These are phyloP conservation scores for Calycina marina DNA, from an alignment of 2,329 filamentous ascomycete species.

Conservation along the genomic window DNA sequence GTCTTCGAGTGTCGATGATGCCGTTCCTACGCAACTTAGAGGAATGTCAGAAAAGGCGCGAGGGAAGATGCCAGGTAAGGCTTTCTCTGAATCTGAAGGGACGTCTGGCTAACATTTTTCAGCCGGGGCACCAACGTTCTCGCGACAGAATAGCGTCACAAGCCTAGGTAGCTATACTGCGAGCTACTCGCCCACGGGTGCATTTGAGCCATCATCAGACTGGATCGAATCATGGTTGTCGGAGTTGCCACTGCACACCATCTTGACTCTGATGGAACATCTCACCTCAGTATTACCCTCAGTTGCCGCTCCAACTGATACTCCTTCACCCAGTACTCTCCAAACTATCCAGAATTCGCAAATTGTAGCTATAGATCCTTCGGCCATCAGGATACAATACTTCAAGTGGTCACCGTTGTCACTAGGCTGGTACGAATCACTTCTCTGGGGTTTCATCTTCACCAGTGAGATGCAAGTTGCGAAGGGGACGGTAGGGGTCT, in stretches of 20 bases:
- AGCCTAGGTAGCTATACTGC: constrained; percentile 57
- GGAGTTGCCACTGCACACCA: constrained; percentile 76
- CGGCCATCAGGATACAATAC: constrained; percentile 63
- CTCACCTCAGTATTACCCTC: constrained; percentile 40
- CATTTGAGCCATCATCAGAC: constrained; percentile 62
- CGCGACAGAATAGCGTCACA: constrained; percentile 76
- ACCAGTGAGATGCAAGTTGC: constrained; percentile 76
- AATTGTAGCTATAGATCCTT: constrained; percentile 60
- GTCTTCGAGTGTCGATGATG: constrained; percentile 55
- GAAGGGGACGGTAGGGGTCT: constrained; percentile 79
- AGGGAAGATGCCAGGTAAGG: constrained; percentile 65
- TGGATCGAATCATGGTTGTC: constrained; percentile 97
- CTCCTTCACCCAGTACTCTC: constrained; percentile 31
- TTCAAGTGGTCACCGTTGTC: constrained; percentile 90
- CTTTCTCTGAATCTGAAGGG: not conserved
- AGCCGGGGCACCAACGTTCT: constrained; percentile 67
- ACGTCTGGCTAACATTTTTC: constrained; percentile 7
- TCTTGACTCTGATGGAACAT: constrained; percentile 62
- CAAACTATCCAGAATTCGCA: constrained; percentile 43
- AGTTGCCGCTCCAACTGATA: constrained; percentile 30
- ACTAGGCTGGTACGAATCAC: constrained; percentile 88
- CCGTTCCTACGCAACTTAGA: constrained; percentile 65
- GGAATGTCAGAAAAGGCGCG: constrained; percentile 96
- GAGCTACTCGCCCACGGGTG: constrained; percentile 38
- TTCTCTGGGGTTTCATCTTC: constrained; percentile 90